Base-by-base conservation (phyloP, 78 protist species). In the Dictyostelium brefeldianum region DNA sequence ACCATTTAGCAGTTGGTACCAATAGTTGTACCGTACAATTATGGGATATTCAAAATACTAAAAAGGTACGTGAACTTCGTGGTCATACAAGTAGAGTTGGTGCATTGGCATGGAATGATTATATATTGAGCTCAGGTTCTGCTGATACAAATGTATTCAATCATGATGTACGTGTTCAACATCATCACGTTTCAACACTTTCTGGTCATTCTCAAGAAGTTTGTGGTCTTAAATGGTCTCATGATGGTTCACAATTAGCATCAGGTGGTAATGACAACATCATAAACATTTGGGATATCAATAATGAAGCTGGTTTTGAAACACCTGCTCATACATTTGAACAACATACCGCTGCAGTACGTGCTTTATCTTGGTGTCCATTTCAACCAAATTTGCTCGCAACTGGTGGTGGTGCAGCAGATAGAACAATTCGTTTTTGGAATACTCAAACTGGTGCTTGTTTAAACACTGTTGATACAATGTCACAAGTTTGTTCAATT, bases 311-410 rank as follows among this genome's bases (percentile, higher is more conserved):
- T 36, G 56, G 65, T 53, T 87, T 87, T 80, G 93, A 87, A 65
- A 77, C 84, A 15, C 96, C 99, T 47, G 79, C 29, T 41, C 74
- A 78, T 80, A 77, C 96, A 5, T 70, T 97, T 56, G 75, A 48
- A 43, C 80, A 95, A 36, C 98, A 98, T 82, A 53, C 82, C 41
- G 97, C 98, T 43, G 97, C 98, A 18, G 99, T 99, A 36, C 98
- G 98, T 96, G 99, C 99, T 0, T 87, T 99, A n/a, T 99, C 99
- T 10, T 99, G 99, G 99, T 97, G 97, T 89, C 99, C 99, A 43
- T 95, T 90, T 95, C 98, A 97, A 89, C 65, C 36, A 48, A 50
- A 94, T 87, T 96, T 99, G 18, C 97, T 99, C 6, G 99, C 99
- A 18, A 80, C 99, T 18, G 99, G 99, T 29, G 99, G 99, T 25